phyloP scores from a whole-genome alignment of 805 yeast species.

The Teunomyces pallodes region DNA sequence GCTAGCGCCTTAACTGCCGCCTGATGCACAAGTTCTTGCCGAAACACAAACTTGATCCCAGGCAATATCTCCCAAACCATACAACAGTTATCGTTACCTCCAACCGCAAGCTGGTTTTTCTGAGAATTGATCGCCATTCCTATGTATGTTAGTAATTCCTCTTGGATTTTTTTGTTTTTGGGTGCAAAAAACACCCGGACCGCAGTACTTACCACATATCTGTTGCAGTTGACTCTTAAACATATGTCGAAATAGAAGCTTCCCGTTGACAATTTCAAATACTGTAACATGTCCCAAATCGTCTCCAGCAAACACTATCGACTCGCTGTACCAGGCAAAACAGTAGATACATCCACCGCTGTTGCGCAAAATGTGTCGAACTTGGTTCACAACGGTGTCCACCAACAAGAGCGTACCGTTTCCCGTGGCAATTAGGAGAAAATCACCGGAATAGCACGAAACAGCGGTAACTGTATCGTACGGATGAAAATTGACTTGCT shows the following conservation, averaged over 20 bases:
- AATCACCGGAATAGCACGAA: constrained; percentile 49
- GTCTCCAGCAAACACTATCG: constrained; percentile 60
- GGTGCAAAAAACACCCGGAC: neutral
- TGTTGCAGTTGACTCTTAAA: constrained; percentile 33
- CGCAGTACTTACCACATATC: constrained; percentile 33
- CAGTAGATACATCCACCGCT: constrained; percentile 50
- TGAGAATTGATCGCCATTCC: constrained; percentile 61
- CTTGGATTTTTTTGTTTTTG: constrained; percentile 13
- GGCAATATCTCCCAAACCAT: constrained; percentile 66
- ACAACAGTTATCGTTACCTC: constrained; percentile 81
- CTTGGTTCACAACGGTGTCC: constrained; percentile 29
- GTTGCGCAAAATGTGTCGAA: constrained; percentile 13
- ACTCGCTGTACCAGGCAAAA: constrained; percentile 55
- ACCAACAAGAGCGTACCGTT: constrained; percentile 52
- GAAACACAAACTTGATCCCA: constrained; percentile 37
- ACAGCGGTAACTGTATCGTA: constrained; percentile 55
- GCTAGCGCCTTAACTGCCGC: constrained; percentile 92
- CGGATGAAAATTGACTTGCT: constrained; percentile 44
- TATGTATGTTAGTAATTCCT: constrained; percentile 12
- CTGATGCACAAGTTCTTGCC: constrained; percentile 56
- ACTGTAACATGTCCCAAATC: constrained; percentile 57
- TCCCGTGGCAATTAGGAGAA: constrained; percentile 55
- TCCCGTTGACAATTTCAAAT: constrained; percentile 28
- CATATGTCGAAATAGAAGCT: constrained; percentile 8
- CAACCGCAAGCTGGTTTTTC: constrained; percentile 63